Conservation (phyloP, 2,329 filamentous ascomycete genomes). For the Cytospora piceicola region DNA sequence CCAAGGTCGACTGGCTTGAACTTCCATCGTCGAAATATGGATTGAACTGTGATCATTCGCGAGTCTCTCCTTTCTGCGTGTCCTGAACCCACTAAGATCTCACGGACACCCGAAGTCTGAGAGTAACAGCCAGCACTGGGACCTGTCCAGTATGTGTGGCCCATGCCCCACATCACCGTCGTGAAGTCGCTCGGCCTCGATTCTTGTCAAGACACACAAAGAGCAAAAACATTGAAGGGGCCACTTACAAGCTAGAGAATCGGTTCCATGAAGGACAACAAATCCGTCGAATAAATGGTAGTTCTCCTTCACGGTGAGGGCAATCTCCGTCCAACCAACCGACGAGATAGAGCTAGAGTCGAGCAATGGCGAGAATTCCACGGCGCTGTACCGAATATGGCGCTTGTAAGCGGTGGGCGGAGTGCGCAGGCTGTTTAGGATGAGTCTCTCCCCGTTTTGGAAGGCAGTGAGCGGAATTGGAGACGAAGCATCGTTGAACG, state of each 20-base stretch:
- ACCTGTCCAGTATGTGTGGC: background rate
- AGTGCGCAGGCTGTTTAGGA: conserved; percentile 73
- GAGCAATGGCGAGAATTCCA: conserved; percentile 82
- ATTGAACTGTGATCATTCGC: background rate
- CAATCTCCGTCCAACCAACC: conserved; percentile 83
- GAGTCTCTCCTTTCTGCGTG: background rate
- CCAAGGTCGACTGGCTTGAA: background rate
- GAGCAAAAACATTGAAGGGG: background rate
- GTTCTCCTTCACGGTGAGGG: conserved; percentile 77
- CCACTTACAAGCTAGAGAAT: conserved; percentile 70
- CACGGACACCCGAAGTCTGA: background rate
- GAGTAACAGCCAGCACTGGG: background rate
- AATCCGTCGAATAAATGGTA: conserved; percentile 90
- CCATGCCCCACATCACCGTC: background rate
- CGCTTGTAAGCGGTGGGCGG: conserved; percentile 79
- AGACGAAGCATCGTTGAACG: conserved; percentile 78
- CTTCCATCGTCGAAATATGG: no score
- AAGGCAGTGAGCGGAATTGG: conserved; percentile 56
- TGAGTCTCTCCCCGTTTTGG: conserved; percentile 52
- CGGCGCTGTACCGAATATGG: conserved; percentile 79
- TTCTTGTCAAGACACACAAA: background rate
- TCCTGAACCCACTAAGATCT: background rate
- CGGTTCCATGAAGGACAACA: conserved; percentile 87
- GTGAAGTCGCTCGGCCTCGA: no score
- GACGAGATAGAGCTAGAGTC: conserved; percentile 91